These are phyloP conservation scores for Lactarius quietus DNA, from an alignment of 768 basidiomycete species.

Conservation along the genomic window DNA sequence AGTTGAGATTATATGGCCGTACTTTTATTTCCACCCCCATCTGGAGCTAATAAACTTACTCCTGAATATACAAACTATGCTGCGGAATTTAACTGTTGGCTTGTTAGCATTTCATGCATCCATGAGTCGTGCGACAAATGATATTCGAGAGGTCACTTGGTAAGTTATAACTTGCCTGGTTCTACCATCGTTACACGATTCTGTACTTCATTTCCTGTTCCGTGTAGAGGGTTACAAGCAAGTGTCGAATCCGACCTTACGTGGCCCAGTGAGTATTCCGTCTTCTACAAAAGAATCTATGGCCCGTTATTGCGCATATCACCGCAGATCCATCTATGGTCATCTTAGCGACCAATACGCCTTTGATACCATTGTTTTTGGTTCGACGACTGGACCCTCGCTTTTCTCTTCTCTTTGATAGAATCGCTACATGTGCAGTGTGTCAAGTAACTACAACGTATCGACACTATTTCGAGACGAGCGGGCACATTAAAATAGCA, in stretches of 20 bases:
- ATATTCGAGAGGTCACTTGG: background rate
- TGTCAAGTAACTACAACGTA: background rate
- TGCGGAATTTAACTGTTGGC: background rate
- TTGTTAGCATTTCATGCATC: background rate
- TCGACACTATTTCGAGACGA: background rate
- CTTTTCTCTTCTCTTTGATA: background rate
- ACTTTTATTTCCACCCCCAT: background rate
- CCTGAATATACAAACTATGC: background rate
- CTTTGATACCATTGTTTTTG: background rate
- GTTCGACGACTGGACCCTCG: background rate
- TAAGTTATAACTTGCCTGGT: too few relatives aligned
- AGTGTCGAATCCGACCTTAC: background rate
- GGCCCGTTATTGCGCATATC: background rate
- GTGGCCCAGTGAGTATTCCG: background rate
- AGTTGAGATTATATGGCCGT: constrained; percentile 4
- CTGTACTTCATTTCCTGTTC: background rate
- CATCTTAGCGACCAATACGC: background rate
- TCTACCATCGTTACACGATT: background rate
- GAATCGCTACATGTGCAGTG: background rate
- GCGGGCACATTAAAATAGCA: background rate
- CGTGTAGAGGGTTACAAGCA: too few relatives aligned
- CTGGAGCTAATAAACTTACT: background rate
- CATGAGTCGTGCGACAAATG: too few relatives aligned
- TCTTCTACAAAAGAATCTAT: background rate
- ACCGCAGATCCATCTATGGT: background rate